A percentile compares a stretch with the other conserved stretches of the same genome.
These are phyloP conservation scores for Trypanosoma platydactyli DNA, from an alignment of 208 protist genomes.

Conservation along the genomic window DNA sequence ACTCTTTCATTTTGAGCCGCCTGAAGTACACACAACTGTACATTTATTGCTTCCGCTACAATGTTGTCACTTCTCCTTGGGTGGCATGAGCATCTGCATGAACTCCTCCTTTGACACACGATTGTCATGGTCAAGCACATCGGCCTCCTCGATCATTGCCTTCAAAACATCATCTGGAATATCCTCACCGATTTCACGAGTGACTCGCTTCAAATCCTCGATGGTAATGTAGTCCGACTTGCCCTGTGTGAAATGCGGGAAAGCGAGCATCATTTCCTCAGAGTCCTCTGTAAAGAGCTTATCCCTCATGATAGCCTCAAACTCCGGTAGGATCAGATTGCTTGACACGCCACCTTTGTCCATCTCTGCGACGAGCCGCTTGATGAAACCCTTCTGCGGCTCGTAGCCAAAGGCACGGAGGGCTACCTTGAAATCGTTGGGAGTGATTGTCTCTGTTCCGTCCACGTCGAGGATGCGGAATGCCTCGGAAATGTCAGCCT, in stretches of 20 bases:
- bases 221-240: constrained; percentile 95
- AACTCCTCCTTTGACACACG: constrained; percentile 95
- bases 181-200: constrained; percentile 93
- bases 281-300: constrained; percentile 91
- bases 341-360: constrained; percentile 90
- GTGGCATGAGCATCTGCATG: constrained; percentile 88
- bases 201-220: constrained; percentile 95
- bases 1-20: neutral
- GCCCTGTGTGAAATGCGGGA: constrained; percentile 94
- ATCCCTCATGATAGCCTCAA: constrained; percentile 89
- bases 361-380: constrained; percentile 91
- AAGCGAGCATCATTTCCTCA: constrained; percentile 93
- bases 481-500: constrained; percentile 93
- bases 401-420: constrained; percentile 95
- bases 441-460: constrained; percentile 91
- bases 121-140: constrained; percentile 93
- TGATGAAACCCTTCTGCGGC: constrained; percentile 92
- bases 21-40: neutral
- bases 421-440: constrained; percentile 93
- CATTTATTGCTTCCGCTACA: too few relatives aligned
- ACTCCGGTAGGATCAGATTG: constrained; percentile 89
- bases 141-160: constrained; percentile 95
- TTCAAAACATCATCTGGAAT: constrained; percentile 95
- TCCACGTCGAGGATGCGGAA: constrained; percentile 96
- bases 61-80: constrained; percentile 23